Conservation (phyloP, 1,284 basidiomycete species). For the Tilletia caries region DNA sequence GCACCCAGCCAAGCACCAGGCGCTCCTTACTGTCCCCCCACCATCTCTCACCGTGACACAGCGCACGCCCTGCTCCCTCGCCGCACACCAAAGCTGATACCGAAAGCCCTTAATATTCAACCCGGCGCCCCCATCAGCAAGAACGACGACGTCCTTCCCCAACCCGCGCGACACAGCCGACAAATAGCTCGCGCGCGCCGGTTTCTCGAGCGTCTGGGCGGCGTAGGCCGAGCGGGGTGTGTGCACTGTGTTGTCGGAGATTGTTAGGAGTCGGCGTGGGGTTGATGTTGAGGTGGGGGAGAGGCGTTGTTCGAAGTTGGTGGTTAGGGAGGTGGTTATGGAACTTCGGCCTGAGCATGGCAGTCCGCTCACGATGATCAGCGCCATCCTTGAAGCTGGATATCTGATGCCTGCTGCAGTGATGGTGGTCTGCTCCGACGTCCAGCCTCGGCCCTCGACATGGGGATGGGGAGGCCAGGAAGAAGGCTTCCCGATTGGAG, state of each 20-base stretch:
- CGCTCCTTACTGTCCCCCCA: no score
- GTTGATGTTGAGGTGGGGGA: constrained; percentile 52
- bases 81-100: constrained; percentile 96
- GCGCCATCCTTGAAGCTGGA: constrained; percentile 68
- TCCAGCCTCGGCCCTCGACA: constrained; percentile 16
- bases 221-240: constrained; percentile 67
- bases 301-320: constrained; percentile 64
- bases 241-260: constrained; percentile 74
- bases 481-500: not conserved
- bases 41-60: constrained; percentile 75
- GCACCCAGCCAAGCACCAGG: no score
- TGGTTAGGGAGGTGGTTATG: constrained; percentile 67
- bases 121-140: constrained; percentile 72
- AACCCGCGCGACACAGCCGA: constrained; percentile 76
- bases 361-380: constrained; percentile 85
- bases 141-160: constrained; percentile 70
- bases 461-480: not conserved
- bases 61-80: constrained; percentile 77
- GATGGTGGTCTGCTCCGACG: constrained; percentile 2
- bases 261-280: constrained; percentile 58
- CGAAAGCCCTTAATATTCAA: constrained; percentile 95
- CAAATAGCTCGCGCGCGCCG: constrained; percentile 80
- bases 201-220: constrained; percentile 73
- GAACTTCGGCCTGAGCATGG: constrained; percentile 81
- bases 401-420: not conserved